phyloP scores from a whole-genome alignment of 495 filamentous ascomycete species.

The Aspergillus avenaceus region DNA sequence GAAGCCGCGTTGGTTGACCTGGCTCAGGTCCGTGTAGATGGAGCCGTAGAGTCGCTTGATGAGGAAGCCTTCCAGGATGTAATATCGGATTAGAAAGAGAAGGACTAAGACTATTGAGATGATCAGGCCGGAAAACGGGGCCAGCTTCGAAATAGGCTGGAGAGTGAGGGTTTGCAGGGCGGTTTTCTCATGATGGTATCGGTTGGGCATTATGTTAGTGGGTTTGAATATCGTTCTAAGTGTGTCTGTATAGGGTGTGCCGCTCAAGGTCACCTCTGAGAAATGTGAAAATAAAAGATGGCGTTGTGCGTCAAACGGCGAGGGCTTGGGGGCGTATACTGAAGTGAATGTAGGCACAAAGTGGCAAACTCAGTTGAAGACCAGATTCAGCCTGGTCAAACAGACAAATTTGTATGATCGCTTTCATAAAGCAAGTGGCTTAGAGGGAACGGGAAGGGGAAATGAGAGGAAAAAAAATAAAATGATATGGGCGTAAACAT shows the following conservation, averaged over 20 bases:
- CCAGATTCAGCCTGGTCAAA: too few species aligned
- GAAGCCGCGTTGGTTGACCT: constrained; percentile 39
- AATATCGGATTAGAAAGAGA: constrained; percentile 39
- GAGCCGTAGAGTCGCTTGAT: constrained; percentile 31
- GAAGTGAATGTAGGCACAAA: too few species aligned
- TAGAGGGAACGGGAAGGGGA: not conserved
- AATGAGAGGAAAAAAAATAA: not conserved
- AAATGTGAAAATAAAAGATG: too few species aligned
- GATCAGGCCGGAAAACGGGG: constrained; percentile 42
- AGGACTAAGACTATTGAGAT: constrained; percentile 38
- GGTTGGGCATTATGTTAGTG: not conserved
- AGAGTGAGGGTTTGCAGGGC: not conserved
- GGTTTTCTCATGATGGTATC: not conserved
- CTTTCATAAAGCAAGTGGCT: not conserved
- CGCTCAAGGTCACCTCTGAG: too few species aligned
- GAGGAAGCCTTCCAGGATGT: constrained; percentile 41
- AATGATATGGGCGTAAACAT: too few species aligned
- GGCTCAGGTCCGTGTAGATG: constrained; percentile 33
- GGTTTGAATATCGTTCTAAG: too few species aligned
- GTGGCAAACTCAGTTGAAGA: too few species aligned
- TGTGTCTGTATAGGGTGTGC: too few species aligned
- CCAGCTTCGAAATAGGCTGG: constrained; percentile 33
- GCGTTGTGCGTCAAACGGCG: too few species aligned
- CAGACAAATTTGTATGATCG: too few species aligned
- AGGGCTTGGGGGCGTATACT: too few species aligned